Base-by-base conservation (phyloP, 208 protist species). In the Trypanosoma platydactyli region DNA sequence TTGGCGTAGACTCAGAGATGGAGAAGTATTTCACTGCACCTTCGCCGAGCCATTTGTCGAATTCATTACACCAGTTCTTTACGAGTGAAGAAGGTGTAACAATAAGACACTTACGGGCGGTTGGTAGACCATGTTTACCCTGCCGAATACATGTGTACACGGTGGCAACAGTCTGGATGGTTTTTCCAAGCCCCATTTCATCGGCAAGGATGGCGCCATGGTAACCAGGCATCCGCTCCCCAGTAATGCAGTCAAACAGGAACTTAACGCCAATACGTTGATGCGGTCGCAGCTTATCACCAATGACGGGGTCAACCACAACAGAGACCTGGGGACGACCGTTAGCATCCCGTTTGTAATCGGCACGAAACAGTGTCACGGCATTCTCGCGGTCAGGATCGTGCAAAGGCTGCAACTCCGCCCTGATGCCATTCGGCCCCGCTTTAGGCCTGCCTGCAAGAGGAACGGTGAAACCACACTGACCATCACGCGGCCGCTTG, bases 101-200 rank as follows among this genome's bases (percentile, higher is more conserved):
- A 61, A 98, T 83, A 57, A 97, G 79, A 66, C 81, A 98, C 69
- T 78, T 98, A 80, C 96, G 86, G 16, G 88, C 84, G 9, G 91
- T 88, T 12, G 86, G 84, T 42, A 68, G 24, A 9, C 92, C 92
- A 68, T 89, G 71, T 61, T 90, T 94, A 29, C 97, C 98, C 54
- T 99, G 91, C 29, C 87, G 59, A 13, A 84, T 53, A 71, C 94
- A 99, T 22, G 89, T 97, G 59, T 85, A 86, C 45, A 95, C 81
- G 51, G 97, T 88, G 9, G 95, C 93, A 30, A 99, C 94, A 7
- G 96, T 95, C 76, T 98, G 95, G 25, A 98, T 90, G 6, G 97
- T 98, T 71, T 99, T 99, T 29, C 97, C 97, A 38, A 99, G 76
- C 42, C 97, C 97, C 96, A 98, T 98, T 69, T 99, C 97, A 82